Percentiles rank a stretch among this genome's conserved stretches.
Evolutionary conservation across 2,329 filamentous ascomycete genomes (phyloP).

Genomic region (Byssothecium circinans): DNA sequence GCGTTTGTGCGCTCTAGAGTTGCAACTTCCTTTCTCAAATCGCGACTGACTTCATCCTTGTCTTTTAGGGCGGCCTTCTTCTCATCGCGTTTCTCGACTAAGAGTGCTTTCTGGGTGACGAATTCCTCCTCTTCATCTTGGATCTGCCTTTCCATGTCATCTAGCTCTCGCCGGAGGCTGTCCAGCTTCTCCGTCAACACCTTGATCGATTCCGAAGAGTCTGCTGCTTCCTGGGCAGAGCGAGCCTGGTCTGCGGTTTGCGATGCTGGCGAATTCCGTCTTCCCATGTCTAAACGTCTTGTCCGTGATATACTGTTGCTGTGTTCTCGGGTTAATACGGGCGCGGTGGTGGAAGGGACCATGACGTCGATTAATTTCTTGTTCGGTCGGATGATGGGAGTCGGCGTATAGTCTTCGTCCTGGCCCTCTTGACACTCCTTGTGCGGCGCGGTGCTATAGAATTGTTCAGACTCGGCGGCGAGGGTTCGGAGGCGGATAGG

Average conservation of each 20-base stretch:
- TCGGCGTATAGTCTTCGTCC: conserved; percentile 52
- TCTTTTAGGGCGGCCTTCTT: conserved; percentile 78
- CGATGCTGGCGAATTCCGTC: conserved; percentile 74
- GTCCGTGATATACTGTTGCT: conserved; percentile 56
- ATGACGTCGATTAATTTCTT: conserved; percentile 61
- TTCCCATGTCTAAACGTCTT: conserved; percentile 69
- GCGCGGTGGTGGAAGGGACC: conserved; percentile 62
- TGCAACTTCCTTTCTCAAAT: conserved; percentile 78
- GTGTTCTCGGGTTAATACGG: conserved; percentile 66
- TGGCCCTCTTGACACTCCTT: conserved; percentile 47
- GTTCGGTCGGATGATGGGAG: conserved; percentile 56
- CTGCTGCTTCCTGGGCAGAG: conserved; percentile 41
- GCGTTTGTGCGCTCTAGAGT: conserved; percentile 80
- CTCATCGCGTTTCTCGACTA: conserved; percentile 77
- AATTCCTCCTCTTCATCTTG: conserved; percentile 61
- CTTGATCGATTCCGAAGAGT: conserved; percentile 57
- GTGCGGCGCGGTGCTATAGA: conserved; percentile 53
- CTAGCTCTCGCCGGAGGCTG: conserved; percentile 76
- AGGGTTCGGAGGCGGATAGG: conserved; percentile 80
- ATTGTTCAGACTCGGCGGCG: conserved; percentile 46
- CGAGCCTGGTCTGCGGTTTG: conserved; percentile 42
- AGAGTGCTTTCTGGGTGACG: conserved; percentile 45
- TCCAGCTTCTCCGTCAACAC: conserved; percentile 83
- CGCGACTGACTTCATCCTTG: conserved; percentile 87
- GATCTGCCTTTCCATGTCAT: conserved; percentile 72